Evolutionary conservation across 2,329 filamentous ascomycete species (phyloP), one percentile per base, ranked within the genome.

Genomic region (Cercospora beticola): DNA sequence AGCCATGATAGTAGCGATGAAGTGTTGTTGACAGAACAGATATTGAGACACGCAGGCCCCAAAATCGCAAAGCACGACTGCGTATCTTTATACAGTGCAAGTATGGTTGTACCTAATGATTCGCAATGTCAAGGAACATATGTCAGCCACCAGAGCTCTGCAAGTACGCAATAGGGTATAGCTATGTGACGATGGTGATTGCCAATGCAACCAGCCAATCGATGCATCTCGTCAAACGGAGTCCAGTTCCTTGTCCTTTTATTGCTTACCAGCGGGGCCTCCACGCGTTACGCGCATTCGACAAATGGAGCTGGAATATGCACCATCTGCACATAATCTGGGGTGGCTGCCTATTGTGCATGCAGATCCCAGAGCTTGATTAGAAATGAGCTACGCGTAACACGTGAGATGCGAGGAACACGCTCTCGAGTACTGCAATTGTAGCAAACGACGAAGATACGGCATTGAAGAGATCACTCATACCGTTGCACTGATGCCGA

Each of bases 111-210:
- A 26, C 23, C 26, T 23, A 56, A 40, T 52, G 23, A 21, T 49
- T 40, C 52, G 63, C 62, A 60, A 49, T 12, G 46, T 40, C 33
- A 52, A 66, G 36, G 18, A 40, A 33, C 14, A 69, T 71, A 64
- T 67, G 69, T 71, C 67, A 69, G 67, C 67, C 58, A 58, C 28
- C 33, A 31, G 28, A 62, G 60, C 64, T 56, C 65, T 60, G 64
- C 43, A 61, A 65, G 67, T 67, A 71, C 69, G 67, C 69, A 62
- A 70, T 70, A 33, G 33, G 30, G 54, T 61, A 33, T 36, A 71
- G 62, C 67, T 67, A 65, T 71, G 56, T 69, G 31, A 58, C 69
- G 61, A 69, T 67, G 64, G 43, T 56, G 16, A 63, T 70, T 70
- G 61, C 56, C 57, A 66, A 69, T 69, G 67, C 52, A 26, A 64